Evolutionary conservation across 1,284 basidiomycete species (phyloP).

Genomic region (Moesziomyces aphidis): DNA sequence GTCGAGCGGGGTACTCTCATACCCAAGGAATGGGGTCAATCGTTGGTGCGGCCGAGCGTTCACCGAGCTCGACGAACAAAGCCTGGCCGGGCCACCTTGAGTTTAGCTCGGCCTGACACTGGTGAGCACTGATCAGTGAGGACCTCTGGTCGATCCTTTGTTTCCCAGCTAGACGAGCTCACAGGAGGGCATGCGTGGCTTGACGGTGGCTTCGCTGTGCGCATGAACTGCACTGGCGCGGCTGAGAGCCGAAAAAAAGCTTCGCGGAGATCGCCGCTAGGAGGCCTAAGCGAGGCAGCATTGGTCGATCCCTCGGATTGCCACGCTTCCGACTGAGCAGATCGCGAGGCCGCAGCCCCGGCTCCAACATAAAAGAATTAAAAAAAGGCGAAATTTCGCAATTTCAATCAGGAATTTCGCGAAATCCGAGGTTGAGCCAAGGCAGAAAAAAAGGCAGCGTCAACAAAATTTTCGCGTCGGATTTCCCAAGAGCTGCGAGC

Average conservation of each 20-base stretch:
- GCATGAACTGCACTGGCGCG: not conserved
- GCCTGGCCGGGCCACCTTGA: not conserved
- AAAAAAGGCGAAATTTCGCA: not conserved
- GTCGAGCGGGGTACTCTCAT: not conserved
- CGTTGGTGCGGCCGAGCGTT: slow-evolving; percentile 16
- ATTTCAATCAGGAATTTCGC: not conserved
- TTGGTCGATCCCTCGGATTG: slow-evolving; percentile 10
- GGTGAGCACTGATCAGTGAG: not conserved
- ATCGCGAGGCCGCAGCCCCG: slow-evolving; percentile 6
- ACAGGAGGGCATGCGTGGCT: too few species aligned
- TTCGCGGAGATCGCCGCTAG: slow-evolving; percentile 22
- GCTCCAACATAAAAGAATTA: not conserved
- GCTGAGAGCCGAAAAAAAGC: not conserved
- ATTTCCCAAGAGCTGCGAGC: not conserved
- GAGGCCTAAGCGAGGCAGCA: slow-evolving; percentile 19
- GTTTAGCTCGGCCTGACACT: slow-evolving; percentile 1
- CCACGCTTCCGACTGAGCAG: slow-evolving; percentile 3
- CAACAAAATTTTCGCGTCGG: not conserved
- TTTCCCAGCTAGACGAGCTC: not conserved
- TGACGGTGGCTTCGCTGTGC: too few species aligned
- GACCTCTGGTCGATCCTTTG: not conserved
- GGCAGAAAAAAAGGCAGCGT: not conserved
- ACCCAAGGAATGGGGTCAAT: not conserved
- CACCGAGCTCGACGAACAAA: slow-evolving; percentile 6
- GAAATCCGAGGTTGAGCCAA: not conserved